Conservation (phyloP, 306 rosid genomes). For the Inga leiocalycina region DNA sequence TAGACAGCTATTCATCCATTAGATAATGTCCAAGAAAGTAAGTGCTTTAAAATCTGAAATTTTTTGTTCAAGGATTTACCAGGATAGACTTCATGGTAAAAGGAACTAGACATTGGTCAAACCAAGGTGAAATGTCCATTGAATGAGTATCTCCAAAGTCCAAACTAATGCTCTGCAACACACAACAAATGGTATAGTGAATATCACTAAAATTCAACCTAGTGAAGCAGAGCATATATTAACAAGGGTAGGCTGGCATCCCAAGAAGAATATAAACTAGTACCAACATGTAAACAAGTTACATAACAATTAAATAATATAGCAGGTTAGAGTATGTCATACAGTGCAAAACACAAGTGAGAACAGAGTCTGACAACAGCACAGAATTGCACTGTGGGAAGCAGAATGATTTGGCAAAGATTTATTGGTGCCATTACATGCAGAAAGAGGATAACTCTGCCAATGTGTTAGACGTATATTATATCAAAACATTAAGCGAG, state of each 20-base stretch:
- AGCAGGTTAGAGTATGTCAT: slow-evolving; percentile 21
- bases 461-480: slow-evolving; percentile 22
- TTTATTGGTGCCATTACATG: slow-evolving; percentile 31
- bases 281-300: slow-evolving; percentile 13
- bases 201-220: slow-evolving; percentile 33
- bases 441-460: slow-evolving; percentile 27
- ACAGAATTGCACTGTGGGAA: slow-evolving; percentile 31
- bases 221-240: slow-evolving; percentile 17
- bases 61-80: slow-evolving; percentile 26
- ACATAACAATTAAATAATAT: slow-evolving; percentile 19
- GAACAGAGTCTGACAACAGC: background rate
- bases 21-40: slow-evolving; percentile 29
- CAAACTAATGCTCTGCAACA: slow-evolving; percentile 33
- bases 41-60: slow-evolving; percentile 30
- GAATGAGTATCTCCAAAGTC: slow-evolving; percentile 22
- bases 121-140: slow-evolving; percentile 23
- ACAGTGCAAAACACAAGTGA: slow-evolving; percentile 16
- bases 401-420: slow-evolving; percentile 28
- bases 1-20: slow-evolving; percentile 5
- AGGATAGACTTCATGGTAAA: slow-evolving; percentile 21
- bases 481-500: background rate
- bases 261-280: slow-evolving; percentile 19
- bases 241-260: slow-evolving; percentile 7
- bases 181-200: slow-evolving; percentile 26
- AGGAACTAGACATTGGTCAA: slow-evolving; percentile 21